Base-by-base conservation (phyloP, 495 filamentous ascomycete species). In the Chaetomium tenue region DNA sequence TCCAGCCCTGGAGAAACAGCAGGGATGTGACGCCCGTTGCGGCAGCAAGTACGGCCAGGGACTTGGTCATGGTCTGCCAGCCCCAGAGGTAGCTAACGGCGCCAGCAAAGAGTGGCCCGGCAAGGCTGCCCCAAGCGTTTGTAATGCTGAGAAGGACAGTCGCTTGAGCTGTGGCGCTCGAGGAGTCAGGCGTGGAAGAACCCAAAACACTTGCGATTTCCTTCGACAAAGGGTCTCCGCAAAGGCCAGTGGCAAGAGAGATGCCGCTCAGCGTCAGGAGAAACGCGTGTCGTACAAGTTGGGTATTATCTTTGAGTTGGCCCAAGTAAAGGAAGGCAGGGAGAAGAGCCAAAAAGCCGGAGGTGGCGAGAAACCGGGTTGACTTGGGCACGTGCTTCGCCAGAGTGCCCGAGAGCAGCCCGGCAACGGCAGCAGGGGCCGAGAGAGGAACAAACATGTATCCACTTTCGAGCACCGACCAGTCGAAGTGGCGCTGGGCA, bases 1-100 rank as follows among this genome's bases (percentile, higher is more conserved):
- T 68, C 72, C 67, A 73, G 48, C 72, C 72, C 33, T 70, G 69
- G 18, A 75, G 23, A 51, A 70, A 75, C 1, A 75, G 48, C 5
- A 75, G 52, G 5, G 61, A 60, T 6, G 59, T n/a, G 2, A 75
- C 7, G 20, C 67, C 67, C 3, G 64, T 57, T 20, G 46, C 64
- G 2, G 58, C 66, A 5, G 63, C 58, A 26, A 72, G 33, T 2
- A 54, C 25, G 6, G 58, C 67, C 28, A 75, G 33, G 5, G 64
- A 60, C 44, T 39, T 66, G 46, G 50, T 60, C 67, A 73, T 59
- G 5, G 56, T 60, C 37, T 67, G 40, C 71, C 71, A 75, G 1
- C 68, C 66, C 51, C 60, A 70, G 42, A 66, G 33, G 60, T 61
- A 70, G 40, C 39, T 62, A 37, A 69, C 47, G 25, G 48, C 50